Evolutionary conservation across 2,329 filamentous ascomycete genomes (phyloP), one percentile per base, ranked within the genome.

Genomic region (Leptosphaerulina australis): DNA sequence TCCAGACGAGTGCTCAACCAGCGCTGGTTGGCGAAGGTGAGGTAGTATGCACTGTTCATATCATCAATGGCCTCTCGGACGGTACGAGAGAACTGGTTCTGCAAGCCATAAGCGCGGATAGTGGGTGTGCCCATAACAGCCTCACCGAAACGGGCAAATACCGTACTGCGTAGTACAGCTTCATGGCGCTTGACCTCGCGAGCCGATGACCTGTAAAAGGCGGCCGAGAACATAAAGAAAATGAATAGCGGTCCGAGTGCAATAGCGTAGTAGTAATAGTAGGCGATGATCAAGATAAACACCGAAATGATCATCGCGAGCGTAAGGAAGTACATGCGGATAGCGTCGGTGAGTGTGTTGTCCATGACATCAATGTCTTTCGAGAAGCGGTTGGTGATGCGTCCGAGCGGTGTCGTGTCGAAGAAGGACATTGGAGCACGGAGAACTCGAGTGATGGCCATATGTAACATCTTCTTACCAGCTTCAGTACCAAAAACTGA

Each of bases 291-390:
- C 59, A 97, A 81, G 31, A 86, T 84, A 68, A 97, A 96, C 26
- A 96, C 89, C 4, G 88, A 63, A 12, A 28, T 21, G 9, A 22
- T 39, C n/a, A 55, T 64, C 29, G 84, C 87, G 61, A 96, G 75
- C 1, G 91, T 96, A 62, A 97, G 77, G 63, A 92, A 87, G 77
- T 93, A 97, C 86, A 97, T 96, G 58, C 93, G 85, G 74, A 97
- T 90, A 3, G 90, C 88, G 64, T 97, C 93, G 0, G 88, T 88
- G 33, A 97, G 76, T 50, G 86, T 90, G 71, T 96, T 96, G 75
- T 97, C 94, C 91, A 97, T 95, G 48, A 94, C 90, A 66, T 97
- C 91, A 30, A 97, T 89, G 66, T 99, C 94, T 61, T 93, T 88
- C 24, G 91, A 95, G 75, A 97, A 97, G 12, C 94, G 89, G 71